phyloP scores from a whole-genome alignment of 768 basidiomycete species.

The Tulasnella sp. region DNA sequence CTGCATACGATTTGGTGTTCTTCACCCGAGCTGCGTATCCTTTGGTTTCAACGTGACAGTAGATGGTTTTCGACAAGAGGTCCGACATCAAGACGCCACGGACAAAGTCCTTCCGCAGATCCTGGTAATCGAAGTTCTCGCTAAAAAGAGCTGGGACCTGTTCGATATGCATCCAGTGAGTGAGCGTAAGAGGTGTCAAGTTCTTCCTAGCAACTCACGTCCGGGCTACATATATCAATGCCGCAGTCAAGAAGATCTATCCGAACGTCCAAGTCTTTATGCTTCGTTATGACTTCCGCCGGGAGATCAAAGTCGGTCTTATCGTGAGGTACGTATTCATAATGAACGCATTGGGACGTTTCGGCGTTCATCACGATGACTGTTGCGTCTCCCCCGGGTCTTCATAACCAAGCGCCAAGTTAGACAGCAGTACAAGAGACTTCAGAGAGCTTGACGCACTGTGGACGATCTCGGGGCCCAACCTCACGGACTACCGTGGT shows the following conservation, averaged over 20 bases:
- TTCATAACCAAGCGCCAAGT: conserved; percentile 21
- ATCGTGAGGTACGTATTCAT: conserved; percentile 59
- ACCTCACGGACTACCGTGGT: conserved; percentile 86
- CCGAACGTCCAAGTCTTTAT: conserved; percentile 74
- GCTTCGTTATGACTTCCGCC: conserved; percentile 58
- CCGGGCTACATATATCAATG: conserved; percentile 89
- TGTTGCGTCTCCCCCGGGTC: conserved; percentile 60
- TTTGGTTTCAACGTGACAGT: conserved; percentile 77
- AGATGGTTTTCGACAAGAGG: conserved; percentile 85
- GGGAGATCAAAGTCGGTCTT: conserved; percentile 54
- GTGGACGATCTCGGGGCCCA: conserved; percentile 42
- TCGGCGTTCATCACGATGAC: conserved; percentile 68
- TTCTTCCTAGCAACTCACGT: conserved; percentile 38
- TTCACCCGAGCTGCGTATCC: conserved; percentile 89
- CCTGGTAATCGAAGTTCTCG: conserved; percentile 96
- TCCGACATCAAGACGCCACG: conserved; percentile 92
- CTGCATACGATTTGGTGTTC: conserved; percentile 86
- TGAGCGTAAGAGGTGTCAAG: not conserved
- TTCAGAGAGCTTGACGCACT: conserved; percentile 37
- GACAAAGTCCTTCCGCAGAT: conserved; percentile 85
- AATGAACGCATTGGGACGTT: conserved; percentile 74
- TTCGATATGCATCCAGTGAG: not conserved
- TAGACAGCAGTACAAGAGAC: not conserved
- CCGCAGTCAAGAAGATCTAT: conserved; percentile 81
- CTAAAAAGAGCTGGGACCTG: conserved; percentile 93